Evolutionary conservation across 2,329 filamentous ascomycete species (phyloP), one percentile per base, ranked within the genome.

Genomic region (Alternaria rosae): DNA sequence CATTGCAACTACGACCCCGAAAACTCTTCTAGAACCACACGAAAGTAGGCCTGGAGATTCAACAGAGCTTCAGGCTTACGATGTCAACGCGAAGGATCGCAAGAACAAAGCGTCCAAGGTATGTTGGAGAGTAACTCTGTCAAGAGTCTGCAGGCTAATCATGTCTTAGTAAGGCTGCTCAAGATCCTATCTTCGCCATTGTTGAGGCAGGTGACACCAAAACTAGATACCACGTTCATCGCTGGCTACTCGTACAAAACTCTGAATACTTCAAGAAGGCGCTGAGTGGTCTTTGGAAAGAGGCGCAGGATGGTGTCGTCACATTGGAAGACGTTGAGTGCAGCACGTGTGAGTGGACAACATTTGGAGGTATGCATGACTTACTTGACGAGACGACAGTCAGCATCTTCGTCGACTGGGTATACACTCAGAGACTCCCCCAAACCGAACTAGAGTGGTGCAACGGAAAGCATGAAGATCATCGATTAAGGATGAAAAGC

Each of bases 181-280:
- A 43, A 13, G 43, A 43, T 6, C 21, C 43, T 10, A 28, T 57
- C 8, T 28, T 61, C 10, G 43, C 11, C 45, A 50, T 50, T 1
- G 21, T 65, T 26, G 35, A 61, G 17, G 45, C 70, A 30, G 61
- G 67, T n/a, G 35, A 38, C 35, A 11, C 35, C 8, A 21, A 54
- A 1, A 58, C 42, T 15, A 28, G 44, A 11, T 70, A 63, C 42
- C 21, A 35, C n/a, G 13, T 71, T 5, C 66, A 72, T 45, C 52
- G 52, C n/a, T 44, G 42, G 1, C 50, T 70, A 1, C 53, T 74
- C 9, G 17, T 26, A 1, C 43, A 70, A 13, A 62, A 70, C 48
- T 70, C 65, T 1, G 62, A 60, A 5, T 70, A 67, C 61, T 72
- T 73, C 60, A 38, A 63, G 6, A 59, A 59, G 15, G 65, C 65